phyloP scores from a whole-genome alignment of 1,139 yeast genomes.

The Sugiyamaella paludigena region DNA sequence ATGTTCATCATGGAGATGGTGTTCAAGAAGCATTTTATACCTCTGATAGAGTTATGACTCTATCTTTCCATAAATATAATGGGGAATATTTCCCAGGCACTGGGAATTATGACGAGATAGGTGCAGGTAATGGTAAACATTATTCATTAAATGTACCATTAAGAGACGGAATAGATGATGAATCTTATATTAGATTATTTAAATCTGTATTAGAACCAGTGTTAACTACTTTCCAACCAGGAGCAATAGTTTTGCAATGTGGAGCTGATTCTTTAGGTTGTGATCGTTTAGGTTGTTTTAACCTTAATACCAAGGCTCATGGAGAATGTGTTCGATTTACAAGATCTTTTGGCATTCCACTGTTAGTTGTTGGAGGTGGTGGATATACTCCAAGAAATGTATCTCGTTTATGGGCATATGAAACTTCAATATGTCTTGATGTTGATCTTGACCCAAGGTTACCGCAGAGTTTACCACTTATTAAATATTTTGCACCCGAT shows the following conservation, averaged over 20 bases:
- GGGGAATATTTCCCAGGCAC: constrained; percentile 98
- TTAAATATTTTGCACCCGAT: constrained; percentile 91
- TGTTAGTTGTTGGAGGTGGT: constrained; percentile 94
- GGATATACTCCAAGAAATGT: constrained; percentile 97
- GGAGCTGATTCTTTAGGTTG: constrained; percentile 96
- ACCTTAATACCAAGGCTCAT: constrained; percentile 84
- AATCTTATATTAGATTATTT: constrained; percentile 71
- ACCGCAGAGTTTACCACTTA: constrained; percentile 78
- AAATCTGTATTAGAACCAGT: constrained; percentile 86
- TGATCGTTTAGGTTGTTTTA: constrained; percentile 91
- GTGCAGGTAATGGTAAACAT: constrained; percentile 83
- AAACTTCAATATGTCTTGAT: constrained; percentile 82
- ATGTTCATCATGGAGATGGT: constrained; percentile 97
- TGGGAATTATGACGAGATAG: constrained; percentile 74
- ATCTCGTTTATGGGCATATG: constrained; percentile 91
- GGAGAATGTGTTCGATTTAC: constrained; percentile 92
- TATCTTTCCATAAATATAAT: constrained; percentile 89
- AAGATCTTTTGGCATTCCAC: constrained; percentile 80
- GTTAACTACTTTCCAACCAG: constrained; percentile 78
- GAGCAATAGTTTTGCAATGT: constrained; percentile 92
- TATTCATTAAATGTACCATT: constrained; percentile 91
- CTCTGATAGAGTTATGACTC: constrained; percentile 93
- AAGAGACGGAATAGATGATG: constrained; percentile 94
- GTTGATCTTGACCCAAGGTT: constrained; percentile 70
- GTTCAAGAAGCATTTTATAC: constrained; percentile 97